Conservation (phyloP, 2,329 filamentous ascomycete genomes). For the Fusarium sp. region DNA sequence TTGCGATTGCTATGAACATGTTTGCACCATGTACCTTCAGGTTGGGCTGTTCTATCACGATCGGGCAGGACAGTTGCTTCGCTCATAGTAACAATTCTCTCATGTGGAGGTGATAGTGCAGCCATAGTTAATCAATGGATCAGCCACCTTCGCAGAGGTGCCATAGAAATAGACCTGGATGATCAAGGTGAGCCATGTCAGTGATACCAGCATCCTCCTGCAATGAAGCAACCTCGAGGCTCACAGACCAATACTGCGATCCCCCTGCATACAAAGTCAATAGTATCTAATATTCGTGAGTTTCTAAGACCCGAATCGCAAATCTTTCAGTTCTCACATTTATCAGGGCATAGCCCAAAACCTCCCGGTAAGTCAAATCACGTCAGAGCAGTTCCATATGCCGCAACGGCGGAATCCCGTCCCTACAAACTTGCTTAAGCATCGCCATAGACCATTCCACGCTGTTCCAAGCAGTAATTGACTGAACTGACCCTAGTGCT, state of each 20-base stretch:
- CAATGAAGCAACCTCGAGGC: background rate
- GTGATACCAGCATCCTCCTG: background rate
- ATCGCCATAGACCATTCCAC: background rate
- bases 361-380: background rate
- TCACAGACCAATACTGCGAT: background rate
- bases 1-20: background rate
- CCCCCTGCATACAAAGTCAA: background rate
- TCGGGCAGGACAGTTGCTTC: background rate
- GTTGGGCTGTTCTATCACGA: background rate
- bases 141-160: background rate
- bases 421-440: background rate
- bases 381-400: too few relatives aligned
- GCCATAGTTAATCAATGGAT: background rate
- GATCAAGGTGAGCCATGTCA: background rate
- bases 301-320: background rate
- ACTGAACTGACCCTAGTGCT: background rate
- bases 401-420: too few relatives aligned
- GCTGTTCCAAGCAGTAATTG: background rate
- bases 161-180: background rate
- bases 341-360: background rate
- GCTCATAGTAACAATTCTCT: background rate
- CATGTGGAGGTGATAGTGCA: background rate
- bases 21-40: background rate
- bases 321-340: background rate
- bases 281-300: background rate